Evolutionary conservation across 805 yeast genomes (phyloP), one percentile per base, ranked within the genome.

Genomic region (Hagleromyces aurorensis): DNA sequence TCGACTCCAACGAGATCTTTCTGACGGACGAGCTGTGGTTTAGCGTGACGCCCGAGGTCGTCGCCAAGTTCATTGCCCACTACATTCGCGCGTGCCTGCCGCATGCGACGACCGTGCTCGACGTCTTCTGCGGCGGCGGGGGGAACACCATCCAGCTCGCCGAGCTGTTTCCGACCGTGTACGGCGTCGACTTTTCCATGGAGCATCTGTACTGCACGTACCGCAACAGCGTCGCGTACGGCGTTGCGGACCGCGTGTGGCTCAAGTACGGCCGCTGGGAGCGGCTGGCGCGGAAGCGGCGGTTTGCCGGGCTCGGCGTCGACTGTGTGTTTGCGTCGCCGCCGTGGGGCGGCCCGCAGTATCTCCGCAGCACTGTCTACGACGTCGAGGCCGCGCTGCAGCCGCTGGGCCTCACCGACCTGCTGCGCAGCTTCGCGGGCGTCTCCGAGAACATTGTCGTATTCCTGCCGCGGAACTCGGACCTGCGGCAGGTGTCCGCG

Each of bases 71-170:
- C 43, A 55, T 69, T 0, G 79, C 86, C 0, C 63, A 67, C 31
- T 66, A 72, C 33, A 55, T 77, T 11, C 53, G 60, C 29, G 64
- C 68, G 10, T 65, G 77, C 34, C 50, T 72, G 13, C 83, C 77
- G 0, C 47, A 65, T 0, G 66, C 72, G 2, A 44, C 41, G 3
- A 62, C 58, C 3, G 57, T 76, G 0, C 50, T 79, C 9, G 95
- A 85, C 46, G 66, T 81, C 2, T 82, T 83, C 44, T 76, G 89
- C 40, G 95, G 95, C 0, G 94, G 86, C 1, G 95, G 94, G 1
- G 94, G 94, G 0, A 84, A 84, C 47, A 61, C 81, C 1, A 78
- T 83, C 13, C 94, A 83, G 43, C 71, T 86, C 52, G 82, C 87
- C 27, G 46, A 62, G 32, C 39, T 49, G 19, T 80, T 82, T 53